phyloP scores from a whole-genome alignment of 1,139 yeast genomes.

The Candida tunisiensis region DNA sequence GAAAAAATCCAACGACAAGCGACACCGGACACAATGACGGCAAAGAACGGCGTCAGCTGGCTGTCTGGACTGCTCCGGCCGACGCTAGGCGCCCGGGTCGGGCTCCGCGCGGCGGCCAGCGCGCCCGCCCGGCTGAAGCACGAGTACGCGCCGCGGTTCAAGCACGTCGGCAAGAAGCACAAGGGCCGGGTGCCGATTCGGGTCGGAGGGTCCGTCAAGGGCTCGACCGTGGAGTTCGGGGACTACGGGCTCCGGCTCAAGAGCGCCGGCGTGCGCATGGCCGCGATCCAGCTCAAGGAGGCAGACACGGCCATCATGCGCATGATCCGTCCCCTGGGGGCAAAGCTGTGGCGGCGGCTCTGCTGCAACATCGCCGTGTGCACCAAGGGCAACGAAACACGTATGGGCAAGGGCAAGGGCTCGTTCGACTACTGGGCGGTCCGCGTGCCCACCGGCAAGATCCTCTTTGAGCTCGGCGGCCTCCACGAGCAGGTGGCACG shows the following conservation, averaged over 20 bases:
- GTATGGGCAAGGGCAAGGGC: conserved; percentile 99
- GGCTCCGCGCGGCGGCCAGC: too few species aligned
- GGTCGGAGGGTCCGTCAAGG: conserved; percentile 87
- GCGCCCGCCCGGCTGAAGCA: conserved; percentile 60
- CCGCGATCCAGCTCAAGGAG: conserved; percentile 83
- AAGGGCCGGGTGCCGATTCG: conserved; percentile 93
- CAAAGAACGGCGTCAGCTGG: background rate
- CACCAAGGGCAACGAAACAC: conserved; percentile 93
- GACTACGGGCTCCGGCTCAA: conserved; percentile 75
- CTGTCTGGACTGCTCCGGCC: background rate
- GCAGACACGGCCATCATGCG: conserved; percentile 80
- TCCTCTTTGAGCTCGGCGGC: conserved; percentile 76
- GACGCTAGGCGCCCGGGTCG: conserved; percentile 3
- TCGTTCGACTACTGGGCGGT: conserved; percentile 95
- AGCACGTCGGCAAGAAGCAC: conserved; percentile 60
- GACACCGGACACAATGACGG: background rate
- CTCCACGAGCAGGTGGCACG: conserved; percentile 83
- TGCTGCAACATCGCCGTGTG: conserved; percentile 83
- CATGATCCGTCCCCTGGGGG: conserved; percentile 57
- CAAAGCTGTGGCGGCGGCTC: conserved; percentile 60
- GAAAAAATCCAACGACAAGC: conserved; percentile 1
- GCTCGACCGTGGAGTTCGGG: conserved; percentile 70
- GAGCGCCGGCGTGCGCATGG: conserved; percentile 69
- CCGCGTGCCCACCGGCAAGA: conserved; percentile 90
- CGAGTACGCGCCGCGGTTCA: conserved; percentile 66